phyloP scores from a whole-genome alignment of 2,329 filamentous ascomycete species.

The Arthrocladium fulminans region DNA sequence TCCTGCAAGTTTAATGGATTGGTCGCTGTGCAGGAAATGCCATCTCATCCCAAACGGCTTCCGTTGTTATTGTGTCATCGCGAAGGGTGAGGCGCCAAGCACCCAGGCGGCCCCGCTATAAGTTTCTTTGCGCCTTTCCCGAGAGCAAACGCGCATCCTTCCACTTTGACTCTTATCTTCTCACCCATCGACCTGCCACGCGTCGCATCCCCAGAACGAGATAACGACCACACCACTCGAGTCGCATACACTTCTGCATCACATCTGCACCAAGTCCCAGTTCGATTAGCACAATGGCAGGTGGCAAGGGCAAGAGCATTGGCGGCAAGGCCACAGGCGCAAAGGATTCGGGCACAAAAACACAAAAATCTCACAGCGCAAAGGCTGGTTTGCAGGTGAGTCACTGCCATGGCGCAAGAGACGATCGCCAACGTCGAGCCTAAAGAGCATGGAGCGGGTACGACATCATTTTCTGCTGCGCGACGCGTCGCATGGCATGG shows the following conservation, averaged over 20 bases:
- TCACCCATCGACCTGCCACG: slow-evolving; percentile 10
- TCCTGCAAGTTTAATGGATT: slow-evolving; percentile 1
- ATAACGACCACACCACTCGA: slow-evolving; percentile 6
- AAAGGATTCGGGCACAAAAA: slow-evolving; percentile 75
- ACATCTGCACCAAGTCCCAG: background rate
- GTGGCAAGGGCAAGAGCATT: slow-evolving; percentile 87
- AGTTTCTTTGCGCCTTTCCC: slow-evolving; percentile 3
- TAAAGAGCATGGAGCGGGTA: background rate
- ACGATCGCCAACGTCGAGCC: background rate
- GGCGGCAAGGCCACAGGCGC: slow-evolving; percentile 78
- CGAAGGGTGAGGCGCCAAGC: slow-evolving; percentile 4
- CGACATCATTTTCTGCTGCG: background rate
- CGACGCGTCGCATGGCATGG: background rate
- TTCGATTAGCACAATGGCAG: slow-evolving; percentile 49
- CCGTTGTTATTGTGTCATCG: background rate
- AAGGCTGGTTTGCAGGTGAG: slow-evolving; percentile 92
- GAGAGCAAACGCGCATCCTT: slow-evolving; percentile 8
- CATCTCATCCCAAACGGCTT: slow-evolving; percentile 2
- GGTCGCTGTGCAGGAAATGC: background rate
- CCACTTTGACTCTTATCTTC: background rate
- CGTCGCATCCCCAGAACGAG: slow-evolving; percentile 10
- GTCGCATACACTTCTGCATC: slow-evolving; percentile 10
- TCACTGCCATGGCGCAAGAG: slow-evolving; percentile 5
- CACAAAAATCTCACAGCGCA: slow-evolving; percentile 86
- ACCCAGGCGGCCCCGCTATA: slow-evolving; percentile 2